Percentiles rank a stretch among this genome's conserved stretches.
Conservation (phyloP, 805 yeast genomes). For the Candida chilensis region DNA sequence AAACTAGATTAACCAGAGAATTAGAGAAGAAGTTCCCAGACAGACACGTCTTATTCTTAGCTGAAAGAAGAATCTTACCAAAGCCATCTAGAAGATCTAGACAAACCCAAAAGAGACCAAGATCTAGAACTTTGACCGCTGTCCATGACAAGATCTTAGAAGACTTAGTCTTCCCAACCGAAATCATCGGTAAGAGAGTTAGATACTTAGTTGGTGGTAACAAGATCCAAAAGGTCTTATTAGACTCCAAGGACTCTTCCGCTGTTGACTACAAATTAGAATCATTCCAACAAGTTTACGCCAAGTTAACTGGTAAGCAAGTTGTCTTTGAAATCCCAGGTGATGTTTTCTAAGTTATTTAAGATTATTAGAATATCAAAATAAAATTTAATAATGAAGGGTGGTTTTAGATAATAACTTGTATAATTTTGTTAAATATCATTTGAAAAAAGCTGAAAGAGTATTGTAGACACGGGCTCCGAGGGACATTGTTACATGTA, state of each 20-base stretch:
- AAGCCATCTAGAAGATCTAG: constrained; percentile 38
- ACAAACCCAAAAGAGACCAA: constrained; percentile 41
- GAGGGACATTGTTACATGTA: no score
- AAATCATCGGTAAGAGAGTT: constrained; percentile 40
- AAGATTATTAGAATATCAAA: no score
- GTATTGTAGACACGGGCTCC: no score
- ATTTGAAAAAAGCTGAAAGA: no score
- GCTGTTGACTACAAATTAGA: constrained; percentile 41
- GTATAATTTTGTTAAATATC: no score
- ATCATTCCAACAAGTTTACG: constrained; percentile 40
- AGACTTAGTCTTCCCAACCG: constrained; percentile 42
- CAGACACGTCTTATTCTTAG: constrained; percentile 41
- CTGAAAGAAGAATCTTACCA: constrained; percentile 43
- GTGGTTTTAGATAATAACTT: no score
- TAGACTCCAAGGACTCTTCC: constrained; percentile 39
- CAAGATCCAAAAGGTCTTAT: constrained; percentile 40
- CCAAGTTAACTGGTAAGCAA: constrained; percentile 40
- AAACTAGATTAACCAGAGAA: constrained; percentile 41
- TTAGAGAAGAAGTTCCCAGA: constrained; percentile 44
- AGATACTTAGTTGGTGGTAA: constrained; percentile 44
- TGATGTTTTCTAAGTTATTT: not conserved
- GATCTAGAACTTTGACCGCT: constrained; percentile 41
- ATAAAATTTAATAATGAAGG: no score
- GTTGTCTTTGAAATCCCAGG: constrained; percentile 41
- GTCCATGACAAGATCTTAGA: constrained; percentile 42